Percentiles rank a stretch among this genome's conserved stretches.
Conservation (phyloP, 805 yeast genomes). For the Candida khao-thaluensis region DNA sequence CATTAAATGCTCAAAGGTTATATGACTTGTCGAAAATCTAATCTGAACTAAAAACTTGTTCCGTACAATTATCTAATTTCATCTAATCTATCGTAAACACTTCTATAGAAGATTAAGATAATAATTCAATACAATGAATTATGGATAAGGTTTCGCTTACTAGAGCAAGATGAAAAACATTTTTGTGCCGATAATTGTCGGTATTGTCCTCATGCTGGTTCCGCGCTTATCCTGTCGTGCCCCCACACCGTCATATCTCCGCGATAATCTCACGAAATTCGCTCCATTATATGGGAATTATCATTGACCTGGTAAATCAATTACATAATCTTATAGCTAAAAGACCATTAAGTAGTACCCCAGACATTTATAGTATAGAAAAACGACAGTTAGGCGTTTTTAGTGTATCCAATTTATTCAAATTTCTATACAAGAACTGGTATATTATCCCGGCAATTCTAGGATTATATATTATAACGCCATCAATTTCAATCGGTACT, state of each 20-base stretch:
- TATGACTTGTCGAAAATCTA: no score
- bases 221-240: slow-evolving; percentile 2
- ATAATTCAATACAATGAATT: no score
- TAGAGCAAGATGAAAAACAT: neutral
- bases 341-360: slow-evolving; percentile 7
- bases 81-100: no score
- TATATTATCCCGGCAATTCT: slow-evolving; percentile 4
- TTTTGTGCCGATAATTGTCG: slow-evolving; percentile 5
- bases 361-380: neutral
- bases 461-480: slow-evolving; percentile 13
- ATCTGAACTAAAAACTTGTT: no score
- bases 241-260: no score
- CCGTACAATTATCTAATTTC: no score
- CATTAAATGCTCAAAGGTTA: no score
- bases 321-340: slow-evolving; percentile 11
- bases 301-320: slow-evolving; percentile 12
- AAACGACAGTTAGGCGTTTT: neutral
- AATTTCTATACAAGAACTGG: slow-evolving; percentile 2
- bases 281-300: slow-evolving; percentile 4
- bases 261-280: slow-evolving; percentile 7
- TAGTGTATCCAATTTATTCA: neutral
- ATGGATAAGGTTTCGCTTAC: no score
- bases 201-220: neutral
- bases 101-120: no score
- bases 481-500: slow-evolving; percentile 5